Evolutionary conservation across 805 yeast genomes (phyloP), one percentile per base, ranked within the genome.

Genomic region (Myxozyma sirexii): DNA sequence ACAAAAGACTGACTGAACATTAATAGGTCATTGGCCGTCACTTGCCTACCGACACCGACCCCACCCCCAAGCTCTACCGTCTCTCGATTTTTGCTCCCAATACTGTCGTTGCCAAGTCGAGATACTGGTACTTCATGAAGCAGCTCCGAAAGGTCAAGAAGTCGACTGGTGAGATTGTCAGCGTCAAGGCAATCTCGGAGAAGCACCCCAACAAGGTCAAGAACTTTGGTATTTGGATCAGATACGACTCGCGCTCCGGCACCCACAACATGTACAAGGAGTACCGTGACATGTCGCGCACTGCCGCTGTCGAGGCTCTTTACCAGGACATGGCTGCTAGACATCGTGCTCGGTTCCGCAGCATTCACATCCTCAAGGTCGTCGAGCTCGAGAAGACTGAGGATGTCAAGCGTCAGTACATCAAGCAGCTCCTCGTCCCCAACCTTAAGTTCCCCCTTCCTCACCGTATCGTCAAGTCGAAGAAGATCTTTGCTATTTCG

Each of bases 241-340:
- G 99, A 86, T 94, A 94, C 89, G 99, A 94, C 80, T 94, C 99
- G 71, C 96, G 99, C 88, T 94, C 99, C 72, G 99, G 99, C 84
- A 92, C 97, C 77, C 99, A 94, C 96, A 94, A 94, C 96, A 94
- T 94, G 97, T 94, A 94, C 97, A 94, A 94, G 87, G 99, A 94
- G 85, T 90, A 90, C 94, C 91, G 99, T 83, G 99, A 93, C 76
- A 96, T 93, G 74, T 82, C 97, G 85, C 94, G 99, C 85, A 96
- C 91, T 69, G 96, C 90, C 80, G 99, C 98, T 73, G 97, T 94
- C 77, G 96, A 89, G 82, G 84, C 94, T 78, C 87, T 94, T 87
- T 94, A 94, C 94, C 92, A 88, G 81, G 99, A 94, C 83, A 88
- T 94, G 88, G 99, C 99, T 82, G 97, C 99, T 74, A 92, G 99